Percentiles rank a stretch among this genome's conserved stretches.
These are phyloP conservation scores for Sisymbrium irio DNA, from an alignment of 345 rosid species.

Conservation along the genomic window DNA sequence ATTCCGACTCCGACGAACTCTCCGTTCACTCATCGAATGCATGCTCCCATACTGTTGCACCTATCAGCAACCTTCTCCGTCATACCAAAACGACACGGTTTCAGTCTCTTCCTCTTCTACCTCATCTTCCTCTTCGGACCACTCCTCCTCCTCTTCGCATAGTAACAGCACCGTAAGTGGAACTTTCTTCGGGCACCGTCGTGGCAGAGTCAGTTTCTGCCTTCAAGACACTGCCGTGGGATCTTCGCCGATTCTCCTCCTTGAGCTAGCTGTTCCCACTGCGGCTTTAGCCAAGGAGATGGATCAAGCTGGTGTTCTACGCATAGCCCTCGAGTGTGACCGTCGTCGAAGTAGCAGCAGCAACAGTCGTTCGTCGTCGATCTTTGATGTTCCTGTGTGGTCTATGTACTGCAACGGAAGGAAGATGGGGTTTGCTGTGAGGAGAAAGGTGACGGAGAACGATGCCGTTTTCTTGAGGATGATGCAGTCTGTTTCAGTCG, in stretches of 20 bases:
- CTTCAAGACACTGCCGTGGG: constrained; percentile 57
- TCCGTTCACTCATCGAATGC: constrained; percentile 73
- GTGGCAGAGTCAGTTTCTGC: constrained; percentile 80
- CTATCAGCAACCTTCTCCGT: constrained; percentile 32
- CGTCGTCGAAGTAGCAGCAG: constrained; percentile 27
- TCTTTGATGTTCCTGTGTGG: constrained; percentile 69
- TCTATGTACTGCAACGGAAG: constrained; percentile 81
- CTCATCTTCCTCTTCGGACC: constrained; percentile 27
- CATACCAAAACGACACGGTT: constrained; percentile 25
- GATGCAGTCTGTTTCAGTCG: constrained; percentile 80
- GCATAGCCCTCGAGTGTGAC: constrained; percentile 71
- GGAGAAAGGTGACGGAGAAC: constrained; percentile 45
- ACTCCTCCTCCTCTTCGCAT: constrained; percentile 21
- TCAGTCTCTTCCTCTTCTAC: constrained; percentile 28
- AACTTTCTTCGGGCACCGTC: constrained; percentile 80
- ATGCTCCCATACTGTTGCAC: constrained; percentile 78
- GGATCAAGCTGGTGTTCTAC: constrained; percentile 60
- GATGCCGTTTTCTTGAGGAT: constrained; percentile 59
- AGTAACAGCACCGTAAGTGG: constrained; percentile 47
- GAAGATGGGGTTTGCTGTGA: constrained; percentile 73
- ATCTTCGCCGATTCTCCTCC: constrained; percentile 49
- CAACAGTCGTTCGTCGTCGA: constrained; percentile 25
- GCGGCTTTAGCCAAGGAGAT: constrained; percentile 73
- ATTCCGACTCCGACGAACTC: constrained; percentile 64
- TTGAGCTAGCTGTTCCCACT: constrained; percentile 76